These are phyloP conservation scores for Chrysanthemum makinoi DNA, from an alignment of 129 eudicot genomes.

Conservation along the genomic window DNA sequence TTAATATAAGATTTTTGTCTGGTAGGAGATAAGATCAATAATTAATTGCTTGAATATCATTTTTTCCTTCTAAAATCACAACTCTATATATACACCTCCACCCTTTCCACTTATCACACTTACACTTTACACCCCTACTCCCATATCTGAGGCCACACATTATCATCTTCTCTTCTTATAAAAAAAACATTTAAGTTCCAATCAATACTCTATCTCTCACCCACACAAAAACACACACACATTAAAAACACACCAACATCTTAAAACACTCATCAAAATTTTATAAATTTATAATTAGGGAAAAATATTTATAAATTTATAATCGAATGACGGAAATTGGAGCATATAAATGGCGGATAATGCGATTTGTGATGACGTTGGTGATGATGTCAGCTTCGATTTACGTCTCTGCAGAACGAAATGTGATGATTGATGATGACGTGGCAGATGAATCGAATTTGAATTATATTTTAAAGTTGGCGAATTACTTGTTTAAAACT, in stretches of 20 bases:
- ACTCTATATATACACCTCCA: neutral
- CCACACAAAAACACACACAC: neutral
- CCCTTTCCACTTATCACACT: neutral
- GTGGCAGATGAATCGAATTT: conserved; percentile 29
- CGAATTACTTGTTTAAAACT: conserved; percentile 58
- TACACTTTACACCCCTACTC: neutral
- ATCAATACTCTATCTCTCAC: neutral
- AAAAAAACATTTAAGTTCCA: neutral
- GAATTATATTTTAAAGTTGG: conserved; percentile 26
- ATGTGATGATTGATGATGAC: conserved; percentile 23
- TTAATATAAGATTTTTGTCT: too few relatives aligned
- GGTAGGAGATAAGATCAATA: too few relatives aligned
- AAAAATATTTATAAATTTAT: neutral
- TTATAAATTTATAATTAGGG: neutral
- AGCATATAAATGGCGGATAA: conserved; percentile 43
- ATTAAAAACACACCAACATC: neutral
- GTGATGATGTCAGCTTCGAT: conserved; percentile 55
- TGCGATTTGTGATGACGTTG: conserved; percentile 39
- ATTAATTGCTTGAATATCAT: too few relatives aligned
- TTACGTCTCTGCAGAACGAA: conserved; percentile 67
- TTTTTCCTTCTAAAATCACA: too few relatives aligned
- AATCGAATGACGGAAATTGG: conserved; percentile 50
- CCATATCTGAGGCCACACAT: neutral
- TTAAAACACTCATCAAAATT: neutral
- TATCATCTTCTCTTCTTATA: neutral